Evolutionary conservation across 2,329 filamentous ascomycete genomes (phyloP), one percentile per base, ranked within the genome.

Genomic region (Cordyceps militaris): DNA sequence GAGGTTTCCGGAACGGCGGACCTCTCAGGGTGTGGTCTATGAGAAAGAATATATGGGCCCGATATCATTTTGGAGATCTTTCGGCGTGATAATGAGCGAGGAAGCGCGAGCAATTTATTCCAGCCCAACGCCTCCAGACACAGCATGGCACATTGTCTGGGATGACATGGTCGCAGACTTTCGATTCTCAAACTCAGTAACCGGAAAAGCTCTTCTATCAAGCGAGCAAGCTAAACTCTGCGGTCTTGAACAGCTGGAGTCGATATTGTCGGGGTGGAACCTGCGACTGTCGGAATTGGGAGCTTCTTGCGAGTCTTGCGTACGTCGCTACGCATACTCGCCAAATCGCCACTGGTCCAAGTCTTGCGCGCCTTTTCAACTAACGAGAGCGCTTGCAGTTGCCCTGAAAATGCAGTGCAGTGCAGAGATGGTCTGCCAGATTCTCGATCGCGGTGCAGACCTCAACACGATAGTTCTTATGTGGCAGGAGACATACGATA

Each of bases 341-440:
- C 43, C 34, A 52, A 23, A 6, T 40, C 21, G 24, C 3, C 43
- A 30, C 43, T 30, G 16, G 24, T n/a, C 16, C 43, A 47, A n/a
- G 24, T 19, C 43, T 47, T n/a, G 6, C 24, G 43, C 43, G 8
- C 23, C 43, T 19, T 34, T 46, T 26, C 40, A 46, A 8, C 10
- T 54, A 5, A 54, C 30, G 16, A 42, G 51, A 14, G 51, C 51
- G 21, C 28, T 54, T 24, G 51, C 40, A 36, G n/a, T 54, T 16
- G 40, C 51, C 21, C 38, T 54, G 16, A 54, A 54, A 36, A 6
- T 54, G 14, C 50, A 34, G 10, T 54, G 51, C 21, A 54, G 51
- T 26, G 21, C 28, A 32, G 16, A 44, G n/a, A 40, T 54, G 3
- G 36, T 54, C 40, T 24, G 23, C 13, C 51, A 46, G 16, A 21